These are phyloP conservation scores for Pichia heedii DNA, from an alignment of 805 yeast genomes.

Conservation along the genomic window DNA sequence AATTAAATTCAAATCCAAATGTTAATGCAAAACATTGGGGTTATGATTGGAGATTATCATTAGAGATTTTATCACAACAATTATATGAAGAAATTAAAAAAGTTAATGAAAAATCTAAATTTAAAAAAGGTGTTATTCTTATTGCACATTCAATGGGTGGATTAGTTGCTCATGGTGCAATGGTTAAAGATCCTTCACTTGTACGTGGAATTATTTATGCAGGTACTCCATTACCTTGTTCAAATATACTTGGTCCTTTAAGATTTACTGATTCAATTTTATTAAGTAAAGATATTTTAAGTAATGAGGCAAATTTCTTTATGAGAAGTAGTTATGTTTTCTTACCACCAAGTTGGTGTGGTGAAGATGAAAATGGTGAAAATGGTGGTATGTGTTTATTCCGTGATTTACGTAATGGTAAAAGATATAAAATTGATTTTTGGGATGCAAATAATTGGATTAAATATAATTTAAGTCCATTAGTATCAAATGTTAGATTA, in stretches of 20 bases:
- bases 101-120: slow-evolving; percentile 29
- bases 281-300: slow-evolving; percentile 61
- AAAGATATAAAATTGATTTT: slow-evolving; percentile 46
- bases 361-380: slow-evolving; percentile 9
- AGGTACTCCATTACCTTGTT: slow-evolving; percentile 78
- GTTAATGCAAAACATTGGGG: slow-evolving; percentile 66
- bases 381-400: slow-evolving; percentile 56
- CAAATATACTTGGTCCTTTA: slow-evolving; percentile 79
- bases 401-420: slow-evolving; percentile 49
- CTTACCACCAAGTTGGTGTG: slow-evolving; percentile 54
- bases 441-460: slow-evolving; percentile 79
- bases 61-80: slow-evolving; percentile 43
- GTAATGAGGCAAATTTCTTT: slow-evolving; percentile 76
- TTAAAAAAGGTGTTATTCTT: slow-evolving; percentile 52
- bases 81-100: slow-evolving; percentile 39
- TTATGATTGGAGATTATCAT: slow-evolving; percentile 88
- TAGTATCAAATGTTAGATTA: slow-evolving; percentile 38
- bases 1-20: slow-evolving; percentile 45
- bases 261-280: slow-evolving; percentile 75
- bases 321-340: slow-evolving; percentile 81
- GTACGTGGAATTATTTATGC: slow-evolving; percentile 72
- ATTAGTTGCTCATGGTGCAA: slow-evolving; percentile 66
- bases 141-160: slow-evolving; percentile 97
- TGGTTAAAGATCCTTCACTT: slow-evolving; percentile 57
- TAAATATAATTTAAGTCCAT: slow-evolving; percentile 63